A percentile compares a stretch with the other conserved stretches of the same genome.
phyloP scores from a whole-genome alignment of 139 green algal species.

The Chlamydomonas incerta region DNA sequence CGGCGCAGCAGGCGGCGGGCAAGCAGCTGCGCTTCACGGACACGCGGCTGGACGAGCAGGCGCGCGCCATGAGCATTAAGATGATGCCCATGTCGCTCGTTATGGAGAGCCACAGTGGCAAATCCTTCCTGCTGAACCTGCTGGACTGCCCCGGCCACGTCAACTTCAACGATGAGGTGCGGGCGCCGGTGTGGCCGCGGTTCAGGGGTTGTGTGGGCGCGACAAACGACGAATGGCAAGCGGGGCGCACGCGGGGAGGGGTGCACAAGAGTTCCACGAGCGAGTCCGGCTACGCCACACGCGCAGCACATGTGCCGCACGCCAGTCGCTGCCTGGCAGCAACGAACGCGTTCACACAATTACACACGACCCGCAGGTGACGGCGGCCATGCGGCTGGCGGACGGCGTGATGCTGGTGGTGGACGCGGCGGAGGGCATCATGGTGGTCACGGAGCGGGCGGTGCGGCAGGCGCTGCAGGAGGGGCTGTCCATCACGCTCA shows the following conservation, averaged over 20 bases:
- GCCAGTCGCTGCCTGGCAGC: neutral
- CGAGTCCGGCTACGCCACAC: too few species aligned
- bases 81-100: conserved; percentile 93
- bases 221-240: too few species aligned
- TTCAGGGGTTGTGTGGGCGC: too few species aligned
- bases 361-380: conserved; percentile 55
- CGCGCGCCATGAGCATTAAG: conserved; percentile 94
- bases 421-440: conserved; percentile 96
- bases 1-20: conserved; percentile 17
- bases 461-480: conserved; percentile 90
- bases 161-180: conserved; percentile 98
- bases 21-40: conserved; percentile 94
- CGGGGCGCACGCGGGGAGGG: too few species aligned
- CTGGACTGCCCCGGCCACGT: conserved; percentile 95
- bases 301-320: too few species aligned
- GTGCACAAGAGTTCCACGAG: too few species aligned
- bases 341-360: neutral
- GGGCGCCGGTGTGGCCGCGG: too few species aligned
- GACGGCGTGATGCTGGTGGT: conserved; percentile 94
- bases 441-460: conserved; percentile 89
- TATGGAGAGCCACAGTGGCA: conserved; percentile 84
- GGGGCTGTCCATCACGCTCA: conserved; percentile 85
- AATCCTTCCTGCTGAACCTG: conserved; percentile 91
- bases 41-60: conserved; percentile 95
- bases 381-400: conserved; percentile 81